Conservation (phyloP, 306 rosid species). For the Crataegus laevigata region DNA sequence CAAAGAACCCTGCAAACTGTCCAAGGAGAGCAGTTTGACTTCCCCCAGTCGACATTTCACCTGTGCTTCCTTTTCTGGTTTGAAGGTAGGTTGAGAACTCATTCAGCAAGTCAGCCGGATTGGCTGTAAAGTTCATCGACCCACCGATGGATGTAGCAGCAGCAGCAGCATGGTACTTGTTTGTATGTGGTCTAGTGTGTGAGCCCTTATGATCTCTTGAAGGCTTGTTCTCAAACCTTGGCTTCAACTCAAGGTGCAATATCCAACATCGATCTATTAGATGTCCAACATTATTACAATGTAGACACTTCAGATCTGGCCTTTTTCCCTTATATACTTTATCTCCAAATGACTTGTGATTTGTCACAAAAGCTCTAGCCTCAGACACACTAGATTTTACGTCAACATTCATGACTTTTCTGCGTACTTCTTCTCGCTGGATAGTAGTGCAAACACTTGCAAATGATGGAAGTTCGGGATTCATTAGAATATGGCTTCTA, state of each 20-base stretch:
- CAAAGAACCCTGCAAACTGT: not conserved
- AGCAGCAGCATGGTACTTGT: not conserved
- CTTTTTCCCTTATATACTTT: too few relatives aligned
- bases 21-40: not conserved
- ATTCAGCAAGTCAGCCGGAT: not conserved
- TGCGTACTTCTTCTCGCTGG: too few relatives aligned
- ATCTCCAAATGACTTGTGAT: too few relatives aligned
- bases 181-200: not conserved
- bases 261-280: not conserved
- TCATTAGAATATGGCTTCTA: too few relatives aligned
- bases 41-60: not conserved
- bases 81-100: not conserved
- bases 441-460: too few relatives aligned
- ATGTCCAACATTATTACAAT: not conserved
- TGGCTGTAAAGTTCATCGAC: not conserved
- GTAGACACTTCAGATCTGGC: not conserved
- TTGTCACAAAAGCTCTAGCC: too few relatives aligned
- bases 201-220: not conserved
- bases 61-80: not conserved
- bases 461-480: too few relatives aligned
- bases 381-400: too few relatives aligned
- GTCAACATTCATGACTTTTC: too few relatives aligned
- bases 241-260: not conserved
- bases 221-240: not conserved
- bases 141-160: not conserved